These are phyloP conservation scores for Ceratocystis smalleyi DNA, from an alignment of 2,329 filamentous ascomycete genomes.

Conservation along the genomic window DNA sequence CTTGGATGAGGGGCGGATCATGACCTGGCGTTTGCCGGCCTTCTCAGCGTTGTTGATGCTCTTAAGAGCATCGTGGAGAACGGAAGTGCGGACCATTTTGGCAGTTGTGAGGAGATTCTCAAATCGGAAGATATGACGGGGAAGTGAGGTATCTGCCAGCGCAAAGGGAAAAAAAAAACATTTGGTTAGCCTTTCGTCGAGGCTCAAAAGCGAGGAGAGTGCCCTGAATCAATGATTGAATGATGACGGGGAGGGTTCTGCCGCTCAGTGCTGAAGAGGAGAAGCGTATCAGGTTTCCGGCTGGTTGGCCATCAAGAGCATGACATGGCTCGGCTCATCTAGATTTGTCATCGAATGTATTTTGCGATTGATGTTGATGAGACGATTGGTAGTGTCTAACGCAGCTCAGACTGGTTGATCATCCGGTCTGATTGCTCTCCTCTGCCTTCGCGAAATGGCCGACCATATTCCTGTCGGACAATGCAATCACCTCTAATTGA, in stretches of 20 bases:
- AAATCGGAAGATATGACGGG: constrained; percentile 36
- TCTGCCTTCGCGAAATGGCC: constrained; percentile 39
- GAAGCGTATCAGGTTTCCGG: constrained; percentile 39
- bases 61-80: constrained; percentile 98
- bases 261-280: constrained; percentile 50
- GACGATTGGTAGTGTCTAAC: background rate
- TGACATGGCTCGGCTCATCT: constrained; percentile 17
- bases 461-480: constrained; percentile 14
- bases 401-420: constrained; percentile 18
- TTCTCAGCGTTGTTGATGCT: constrained; percentile 99
- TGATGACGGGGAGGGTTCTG: constrained; percentile 48
- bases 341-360: background rate
- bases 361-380: constrained; percentile 1
- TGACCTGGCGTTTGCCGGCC: constrained; percentile 95
- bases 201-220: constrained; percentile 53
- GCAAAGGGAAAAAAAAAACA: constrained; percentile 18
- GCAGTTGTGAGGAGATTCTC: constrained; percentile 62
- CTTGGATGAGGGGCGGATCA: constrained; percentile 97
- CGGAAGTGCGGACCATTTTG: constrained; percentile 98
- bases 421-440: constrained; percentile 43
- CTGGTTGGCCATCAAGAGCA: constrained; percentile 2
- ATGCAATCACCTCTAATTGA: constrained; percentile 13
- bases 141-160: constrained; percentile 50
- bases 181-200: constrained; percentile 44
- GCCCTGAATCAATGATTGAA: constrained; percentile 33